phyloP scores from a whole-genome alignment of 768 basidiomycete species.

The Rhodotorula toruloides region DNA sequence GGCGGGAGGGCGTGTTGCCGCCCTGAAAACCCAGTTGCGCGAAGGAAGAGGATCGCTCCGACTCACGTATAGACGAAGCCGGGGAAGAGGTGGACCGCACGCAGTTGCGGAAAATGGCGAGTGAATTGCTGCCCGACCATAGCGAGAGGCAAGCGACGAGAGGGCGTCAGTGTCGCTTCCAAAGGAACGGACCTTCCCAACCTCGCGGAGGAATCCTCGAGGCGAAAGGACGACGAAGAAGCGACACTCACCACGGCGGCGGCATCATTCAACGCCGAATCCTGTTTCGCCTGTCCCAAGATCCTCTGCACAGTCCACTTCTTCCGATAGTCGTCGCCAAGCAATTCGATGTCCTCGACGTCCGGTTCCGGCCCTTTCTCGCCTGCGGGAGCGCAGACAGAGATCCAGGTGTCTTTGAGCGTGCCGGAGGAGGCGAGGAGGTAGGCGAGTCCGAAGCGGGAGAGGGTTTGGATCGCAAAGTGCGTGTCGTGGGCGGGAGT shows the following conservation, averaged over 20 bases:
- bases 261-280: slow-evolving; percentile 23
- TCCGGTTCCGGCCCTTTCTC: slow-evolving; percentile 9
- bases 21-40: neutral
- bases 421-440: slow-evolving; percentile 32
- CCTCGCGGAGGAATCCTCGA: too few species aligned
- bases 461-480: slow-evolving; percentile 40
- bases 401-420: slow-evolving; percentile 34
- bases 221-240: neutral
- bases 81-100: slow-evolving; percentile 40
- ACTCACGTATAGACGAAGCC: slow-evolving; percentile 33
- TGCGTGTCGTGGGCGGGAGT: slow-evolving; percentile 15
- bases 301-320: slow-evolving; percentile 13
- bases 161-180: neutral
- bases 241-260: slow-evolving; percentile 9
- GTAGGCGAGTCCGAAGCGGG: slow-evolving; percentile 39
- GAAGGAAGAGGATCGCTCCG: neutral
- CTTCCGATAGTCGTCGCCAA: neutral
- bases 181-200: neutral
- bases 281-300: slow-evolving; percentile 10
- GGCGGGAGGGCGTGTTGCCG: neutral
- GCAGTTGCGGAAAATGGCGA: slow-evolving; percentile 26
- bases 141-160: neutral
- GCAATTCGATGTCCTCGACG: slow-evolving; percentile 32
- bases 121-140: slow-evolving; percentile 31
- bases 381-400: slow-evolving; percentile 33